Percentiles rank a stretch among this genome's conserved stretches.
Conservation (phyloP, 352 stramenopile species). For the Phytophthora sp. region DNA sequence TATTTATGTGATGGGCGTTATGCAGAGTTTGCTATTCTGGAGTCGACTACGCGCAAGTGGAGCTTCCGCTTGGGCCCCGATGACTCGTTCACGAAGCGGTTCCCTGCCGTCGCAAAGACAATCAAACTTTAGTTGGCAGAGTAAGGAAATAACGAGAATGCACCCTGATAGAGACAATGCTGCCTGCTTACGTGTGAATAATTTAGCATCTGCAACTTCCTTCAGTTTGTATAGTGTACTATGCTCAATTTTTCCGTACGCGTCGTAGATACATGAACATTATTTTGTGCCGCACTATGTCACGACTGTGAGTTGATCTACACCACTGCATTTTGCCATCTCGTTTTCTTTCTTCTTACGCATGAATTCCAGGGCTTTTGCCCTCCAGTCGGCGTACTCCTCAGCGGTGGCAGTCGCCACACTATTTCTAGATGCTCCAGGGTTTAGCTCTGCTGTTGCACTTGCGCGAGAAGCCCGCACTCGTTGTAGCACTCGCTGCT, state of each 20-base stretch:
- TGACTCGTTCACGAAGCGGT: slow-evolving; percentile 57
- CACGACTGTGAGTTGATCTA: slow-evolving; percentile 8
- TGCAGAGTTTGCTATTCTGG: slow-evolving; percentile 56
- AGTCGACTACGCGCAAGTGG: slow-evolving; percentile 56
- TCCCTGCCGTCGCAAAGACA: slow-evolving; percentile 49
- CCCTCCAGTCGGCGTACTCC: slow-evolving; percentile 44
- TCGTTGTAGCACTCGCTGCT: slow-evolving; percentile 31
- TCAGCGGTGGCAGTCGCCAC: slow-evolving; percentile 24
- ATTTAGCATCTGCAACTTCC: slow-evolving; percentile 6
- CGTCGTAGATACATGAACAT: too few species aligned
- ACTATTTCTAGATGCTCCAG: not conserved
- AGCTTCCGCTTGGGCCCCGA: slow-evolving; percentile 56
- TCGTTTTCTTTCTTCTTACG: slow-evolving; percentile 33
- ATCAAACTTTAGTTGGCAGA: slow-evolving; percentile 53
- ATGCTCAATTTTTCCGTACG: too few species aligned
- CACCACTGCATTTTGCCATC: not conserved
- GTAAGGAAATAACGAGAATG: not conserved
- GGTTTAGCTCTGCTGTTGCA: slow-evolving; percentile 3
- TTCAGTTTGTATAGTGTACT: not conserved
- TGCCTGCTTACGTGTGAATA: slow-evolving; percentile 18
- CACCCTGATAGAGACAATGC: slow-evolving; percentile 27
- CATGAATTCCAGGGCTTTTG: slow-evolving; percentile 39
- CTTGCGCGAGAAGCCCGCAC: slow-evolving; percentile 18
- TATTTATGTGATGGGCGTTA: not conserved
- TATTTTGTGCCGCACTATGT: slow-evolving; percentile 1